Evolutionary conservation across 768 basidiomycete genomes (phyloP), one percentile per base, ranked within the genome.

Genomic region (Boletus rufocinnamomeus): DNA sequence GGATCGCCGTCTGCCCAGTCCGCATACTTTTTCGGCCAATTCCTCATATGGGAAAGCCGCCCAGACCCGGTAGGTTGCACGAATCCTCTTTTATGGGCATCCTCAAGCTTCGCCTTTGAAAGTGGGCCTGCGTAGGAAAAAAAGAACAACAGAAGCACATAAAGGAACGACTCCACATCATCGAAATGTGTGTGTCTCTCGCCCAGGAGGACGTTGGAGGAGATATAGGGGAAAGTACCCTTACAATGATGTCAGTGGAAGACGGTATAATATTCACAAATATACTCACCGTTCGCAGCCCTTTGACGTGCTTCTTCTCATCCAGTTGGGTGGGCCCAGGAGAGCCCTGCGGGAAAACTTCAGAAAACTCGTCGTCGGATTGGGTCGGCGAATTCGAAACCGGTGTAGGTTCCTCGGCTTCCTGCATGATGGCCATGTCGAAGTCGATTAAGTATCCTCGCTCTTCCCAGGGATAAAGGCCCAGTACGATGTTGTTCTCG

Each of bases 401-500:
- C 1, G 17, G 40, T 21, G 40, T 40, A 6, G 40, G 40, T 41
- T 11, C n/a, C n/a, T 21, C 40, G 6, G 40, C 7, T 17, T 46
- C 45, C 43, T 56, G 53, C 3, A 45, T 13, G 1, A 58, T 57
- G 13, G 57, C 63, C 60, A 57, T 56, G 27, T 76, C 72, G 3
- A 75, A 54, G 51, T 74, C 75, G 11, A 64, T 74, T 43, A 75
- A 8, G n/a, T 21, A 41, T 2, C 40, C 40, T n/a, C 40, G 19
- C 10, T 41, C 40, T 21, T 41, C 40, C 40, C 40, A 41, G 21
- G 40, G 40, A n/a, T 41, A 41, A 41, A 41, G 9, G 3, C 40
- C 40, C 40, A 25, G 6, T 8, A 44, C 6, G 6, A 44, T 25
- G 6, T 23, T 41, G 40, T 41, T 41, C 40, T 41, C 40, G 16